Percentiles rank a stretch among this genome's conserved stretches.
Conservation (phyloP, 768 basidiomycete genomes). For the Suillus subaureus region DNA sequence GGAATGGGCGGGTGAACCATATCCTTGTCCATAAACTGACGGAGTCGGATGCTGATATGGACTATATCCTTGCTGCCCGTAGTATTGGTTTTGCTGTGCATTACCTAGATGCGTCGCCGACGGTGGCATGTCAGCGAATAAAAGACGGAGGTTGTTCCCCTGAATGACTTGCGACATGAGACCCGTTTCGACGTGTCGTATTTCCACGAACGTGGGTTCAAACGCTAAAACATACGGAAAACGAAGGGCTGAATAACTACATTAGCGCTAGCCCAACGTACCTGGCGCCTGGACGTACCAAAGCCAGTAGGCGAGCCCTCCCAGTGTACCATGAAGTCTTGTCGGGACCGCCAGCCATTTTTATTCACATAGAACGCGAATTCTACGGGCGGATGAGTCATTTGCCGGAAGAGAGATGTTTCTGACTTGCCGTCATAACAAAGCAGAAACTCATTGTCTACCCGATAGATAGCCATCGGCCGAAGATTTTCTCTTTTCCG, state of each 20-base stretch:
- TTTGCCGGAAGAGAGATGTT: background rate
- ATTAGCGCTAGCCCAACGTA: slow-evolving; percentile 9
- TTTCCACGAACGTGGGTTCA: slow-evolving; percentile 95
- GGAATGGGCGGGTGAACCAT: slow-evolving; percentile 25
- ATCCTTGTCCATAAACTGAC: slow-evolving; percentile 27
- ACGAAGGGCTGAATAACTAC: slow-evolving; percentile 68
- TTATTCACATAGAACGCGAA: slow-evolving; percentile 99
- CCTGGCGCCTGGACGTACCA: slow-evolving; percentile 56
- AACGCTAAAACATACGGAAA: slow-evolving; percentile 97
- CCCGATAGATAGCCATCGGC: slow-evolving; percentile 96
- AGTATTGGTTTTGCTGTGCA: slow-evolving; percentile 38
- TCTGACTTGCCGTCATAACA: slow-evolving; percentile 89
- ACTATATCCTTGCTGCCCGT: slow-evolving; percentile 31
- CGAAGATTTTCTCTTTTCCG: slow-evolving; percentile 84
- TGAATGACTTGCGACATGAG: slow-evolving; percentile 93
- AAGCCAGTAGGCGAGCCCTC: slow-evolving; percentile 94
- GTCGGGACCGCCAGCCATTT: slow-evolving; percentile 88
- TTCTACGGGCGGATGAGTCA: slow-evolving; percentile 53
- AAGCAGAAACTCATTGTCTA: slow-evolving; percentile 93
- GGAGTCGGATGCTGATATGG: slow-evolving; percentile 34
- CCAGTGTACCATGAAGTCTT: slow-evolving; percentile 96
- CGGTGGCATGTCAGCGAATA: slow-evolving; percentile 94
- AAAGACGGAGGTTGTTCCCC: slow-evolving; percentile 83
- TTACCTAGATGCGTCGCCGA: slow-evolving; percentile 69
- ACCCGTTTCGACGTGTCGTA: slow-evolving; percentile 93